Conservation (phyloP, 2,329 filamentous ascomycete species). For the Pestalotiopsis sp. region DNA sequence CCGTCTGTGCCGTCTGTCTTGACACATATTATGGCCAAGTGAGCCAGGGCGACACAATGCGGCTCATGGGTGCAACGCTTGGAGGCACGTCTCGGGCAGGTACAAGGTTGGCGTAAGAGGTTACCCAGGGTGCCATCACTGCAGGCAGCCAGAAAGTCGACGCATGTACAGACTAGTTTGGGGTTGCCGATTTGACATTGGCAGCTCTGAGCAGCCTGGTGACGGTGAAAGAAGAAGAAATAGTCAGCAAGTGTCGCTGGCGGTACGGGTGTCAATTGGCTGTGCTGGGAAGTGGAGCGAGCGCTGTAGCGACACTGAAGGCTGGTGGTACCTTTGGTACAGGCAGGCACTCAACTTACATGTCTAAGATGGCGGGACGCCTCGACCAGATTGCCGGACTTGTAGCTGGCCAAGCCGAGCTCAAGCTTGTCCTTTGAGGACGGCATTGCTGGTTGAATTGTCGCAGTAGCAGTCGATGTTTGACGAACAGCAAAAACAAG, state of each 20-base stretch:
- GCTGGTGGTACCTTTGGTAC: background rate
- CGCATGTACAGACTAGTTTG: background rate
- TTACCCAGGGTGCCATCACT: background rate
- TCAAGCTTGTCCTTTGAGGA: background rate
- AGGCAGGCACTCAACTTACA: background rate
- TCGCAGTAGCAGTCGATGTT: background rate
- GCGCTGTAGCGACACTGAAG: background rate
- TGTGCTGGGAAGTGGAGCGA: background rate
- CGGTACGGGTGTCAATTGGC: background rate
- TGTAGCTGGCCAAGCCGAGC: background rate
- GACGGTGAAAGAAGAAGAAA: background rate
- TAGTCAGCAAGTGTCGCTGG: background rate
- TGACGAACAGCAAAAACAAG: background rate
- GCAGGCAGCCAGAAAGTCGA: background rate
- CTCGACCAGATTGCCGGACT: background rate
- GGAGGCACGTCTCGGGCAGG: background rate
- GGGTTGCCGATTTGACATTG: background rate
- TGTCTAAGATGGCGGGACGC: background rate
- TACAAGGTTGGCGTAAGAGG: conserved; percentile 4
- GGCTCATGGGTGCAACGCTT: conserved; percentile 4
- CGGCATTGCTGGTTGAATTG: background rate
- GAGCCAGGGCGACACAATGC: conserved; percentile 3
- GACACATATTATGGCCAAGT: background rate
- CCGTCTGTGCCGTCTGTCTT: background rate
- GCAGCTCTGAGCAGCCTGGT: conserved; percentile 5